Percentiles rank a stretch among this genome's conserved stretches.
Evolutionary conservation across 345 rosid genomes (phyloP).

Genomic region (Citrus inodora): DNA sequence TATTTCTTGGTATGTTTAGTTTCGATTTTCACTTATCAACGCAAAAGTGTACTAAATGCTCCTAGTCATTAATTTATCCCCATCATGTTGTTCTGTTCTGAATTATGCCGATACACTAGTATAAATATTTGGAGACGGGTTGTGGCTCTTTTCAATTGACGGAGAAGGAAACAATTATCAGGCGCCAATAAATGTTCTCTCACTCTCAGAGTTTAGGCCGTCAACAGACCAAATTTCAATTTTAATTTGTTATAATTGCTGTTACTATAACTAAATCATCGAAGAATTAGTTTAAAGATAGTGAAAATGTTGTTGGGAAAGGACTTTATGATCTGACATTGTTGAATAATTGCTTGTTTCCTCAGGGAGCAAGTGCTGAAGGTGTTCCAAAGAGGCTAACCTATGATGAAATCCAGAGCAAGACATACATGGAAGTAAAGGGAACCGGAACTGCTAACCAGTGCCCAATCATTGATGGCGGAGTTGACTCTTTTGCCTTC

Average conservation of each 20-base stretch:
- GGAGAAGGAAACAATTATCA: background rate
- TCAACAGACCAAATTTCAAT: background rate
- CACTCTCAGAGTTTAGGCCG: background rate
- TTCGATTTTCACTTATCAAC: background rate
- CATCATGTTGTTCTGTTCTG: background rate
- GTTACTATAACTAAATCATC: background rate
- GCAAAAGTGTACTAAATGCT: background rate
- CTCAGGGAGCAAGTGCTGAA: slow-evolving; percentile 89
- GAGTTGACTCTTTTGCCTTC: slow-evolving; percentile 64
- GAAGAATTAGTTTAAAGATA: background rate
- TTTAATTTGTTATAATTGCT: background rate
- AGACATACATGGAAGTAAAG: slow-evolving; percentile 92
- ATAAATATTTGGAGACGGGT: background rate
- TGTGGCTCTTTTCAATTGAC: background rate
- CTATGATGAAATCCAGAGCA: slow-evolving; percentile 90
- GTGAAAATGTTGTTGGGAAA: background rate
- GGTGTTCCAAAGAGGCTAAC: slow-evolving; percentile 88
- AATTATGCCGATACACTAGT: background rate
- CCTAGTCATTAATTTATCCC: background rate
- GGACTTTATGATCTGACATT: background rate
- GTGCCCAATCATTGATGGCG: slow-evolving; percentile 83
- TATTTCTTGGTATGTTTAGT: background rate
- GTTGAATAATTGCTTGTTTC: background rate
- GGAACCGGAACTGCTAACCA: slow-evolving; percentile 97
- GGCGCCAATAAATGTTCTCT: background rate